Evolutionary conservation across 2,329 filamentous ascomycete genomes (phyloP).

Genomic region (Colletotrichum trifolii): DNA sequence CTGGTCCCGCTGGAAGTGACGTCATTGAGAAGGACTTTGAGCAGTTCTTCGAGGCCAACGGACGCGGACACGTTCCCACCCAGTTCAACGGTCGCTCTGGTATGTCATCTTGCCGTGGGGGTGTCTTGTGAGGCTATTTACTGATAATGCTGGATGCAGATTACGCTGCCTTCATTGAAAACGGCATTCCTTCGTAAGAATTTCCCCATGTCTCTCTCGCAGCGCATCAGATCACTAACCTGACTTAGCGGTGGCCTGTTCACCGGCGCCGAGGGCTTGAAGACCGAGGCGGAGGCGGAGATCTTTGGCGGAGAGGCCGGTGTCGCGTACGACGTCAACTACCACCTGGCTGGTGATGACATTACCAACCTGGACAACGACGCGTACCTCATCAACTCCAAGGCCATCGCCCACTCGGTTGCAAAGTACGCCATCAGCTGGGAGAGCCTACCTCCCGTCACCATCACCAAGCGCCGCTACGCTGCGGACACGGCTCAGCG

Average conservation of each 20-base stretch:
- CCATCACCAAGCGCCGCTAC: constrained; percentile 43
- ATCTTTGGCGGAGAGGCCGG: constrained; percentile 72
- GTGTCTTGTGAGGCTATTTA: not conserved
- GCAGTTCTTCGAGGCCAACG: constrained; percentile 61
- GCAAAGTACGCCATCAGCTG: constrained; percentile 54
- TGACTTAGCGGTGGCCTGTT: constrained; percentile 70
- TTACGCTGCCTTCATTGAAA: constrained; percentile 74
- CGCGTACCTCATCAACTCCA: constrained; percentile 58
- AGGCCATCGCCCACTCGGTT: constrained; percentile 54
- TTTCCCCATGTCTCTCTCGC: too few relatives aligned
- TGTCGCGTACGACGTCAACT: constrained; percentile 57
- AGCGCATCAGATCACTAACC: too few relatives aligned
- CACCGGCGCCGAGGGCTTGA: constrained; percentile 73
- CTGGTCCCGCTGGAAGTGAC: constrained; percentile 66
- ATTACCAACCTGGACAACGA: constrained; percentile 52
- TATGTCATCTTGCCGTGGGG: not conserved
- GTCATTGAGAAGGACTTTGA: constrained; percentile 69
- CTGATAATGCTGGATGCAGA: constrained; percentile 49
- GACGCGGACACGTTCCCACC: constrained; percentile 65
- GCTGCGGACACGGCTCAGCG: constrained; percentile 44
- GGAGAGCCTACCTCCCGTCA: constrained; percentile 45
- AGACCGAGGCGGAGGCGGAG: constrained; percentile 67
- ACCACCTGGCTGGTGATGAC: constrained; percentile 58
- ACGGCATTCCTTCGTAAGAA: constrained; percentile 63
- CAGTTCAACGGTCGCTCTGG: constrained; percentile 71